phyloP scores from a whole-genome alignment of 257 asterid species.

The Gentiana dahurica region DNA sequence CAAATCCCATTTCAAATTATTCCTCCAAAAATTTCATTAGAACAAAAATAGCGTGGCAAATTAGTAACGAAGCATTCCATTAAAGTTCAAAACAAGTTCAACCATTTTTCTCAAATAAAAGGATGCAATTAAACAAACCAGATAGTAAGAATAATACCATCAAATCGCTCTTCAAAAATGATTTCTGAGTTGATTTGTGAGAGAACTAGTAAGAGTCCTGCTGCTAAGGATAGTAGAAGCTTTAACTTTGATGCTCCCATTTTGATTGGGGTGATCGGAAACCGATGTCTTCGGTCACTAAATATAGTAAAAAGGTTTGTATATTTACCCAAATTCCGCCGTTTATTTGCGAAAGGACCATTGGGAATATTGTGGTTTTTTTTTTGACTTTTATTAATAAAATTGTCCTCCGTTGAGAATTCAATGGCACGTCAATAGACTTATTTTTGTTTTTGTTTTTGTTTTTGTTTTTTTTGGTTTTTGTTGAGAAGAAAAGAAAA shows the following conservation, averaged over 20 bases:
- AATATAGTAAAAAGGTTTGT: background rate
- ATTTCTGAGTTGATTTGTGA: constrained; percentile 41
- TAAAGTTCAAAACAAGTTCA: background rate
- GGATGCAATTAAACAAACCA: background rate
- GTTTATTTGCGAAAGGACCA: constrained; percentile 5
- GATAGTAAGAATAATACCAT: constrained; percentile 30
- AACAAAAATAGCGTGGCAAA: background rate
- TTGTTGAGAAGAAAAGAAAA: too few species aligned
- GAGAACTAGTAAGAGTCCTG: constrained; percentile 8
- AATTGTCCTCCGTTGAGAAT: constrained; percentile 26
- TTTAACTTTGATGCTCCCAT: constrained; percentile 33
- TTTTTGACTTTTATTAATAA: background rate
- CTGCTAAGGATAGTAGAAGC: background rate
- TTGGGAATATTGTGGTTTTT: background rate
- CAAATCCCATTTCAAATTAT: background rate
- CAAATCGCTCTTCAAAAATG: constrained; percentile 87
- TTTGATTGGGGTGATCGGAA: constrained; percentile 3
- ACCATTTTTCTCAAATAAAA: background rate
- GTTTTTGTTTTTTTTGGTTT: too few species aligned
- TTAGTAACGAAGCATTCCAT: background rate
- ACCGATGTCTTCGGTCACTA: constrained; percentile 13
- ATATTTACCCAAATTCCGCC: background rate
- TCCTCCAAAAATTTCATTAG: background rate
- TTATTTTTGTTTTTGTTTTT: too few species aligned
- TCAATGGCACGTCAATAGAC: constrained; percentile 19